Evolutionary conservation across 345 rosid genomes (phyloP).

Genomic region (Noccaea bulbosa): DNA sequence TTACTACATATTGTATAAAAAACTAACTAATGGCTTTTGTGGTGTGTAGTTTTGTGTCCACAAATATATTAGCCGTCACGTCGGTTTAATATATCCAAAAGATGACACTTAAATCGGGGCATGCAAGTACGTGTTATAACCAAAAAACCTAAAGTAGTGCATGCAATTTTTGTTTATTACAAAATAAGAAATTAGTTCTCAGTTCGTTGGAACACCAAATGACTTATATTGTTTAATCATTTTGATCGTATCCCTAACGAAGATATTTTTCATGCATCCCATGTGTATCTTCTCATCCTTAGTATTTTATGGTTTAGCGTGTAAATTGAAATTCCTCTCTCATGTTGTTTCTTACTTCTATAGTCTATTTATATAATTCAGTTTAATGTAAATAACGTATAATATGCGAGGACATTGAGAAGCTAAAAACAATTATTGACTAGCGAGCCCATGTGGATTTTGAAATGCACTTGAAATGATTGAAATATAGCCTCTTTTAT

Average conservation of each 20-base stretch:
- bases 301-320: slow-evolving; percentile 11
- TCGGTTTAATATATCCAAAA: slow-evolving; percentile 42
- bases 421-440: too few species aligned
- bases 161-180: slow-evolving; percentile 41
- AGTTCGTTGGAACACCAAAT: slow-evolving; percentile 33
- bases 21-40: slow-evolving; percentile 4
- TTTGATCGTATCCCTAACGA: slow-evolving; percentile 34
- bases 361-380: too few species aligned
- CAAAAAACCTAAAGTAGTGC: slow-evolving; percentile 20
- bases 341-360: slow-evolving; percentile 7
- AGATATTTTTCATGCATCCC: slow-evolving; percentile 27
- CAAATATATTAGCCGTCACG: slow-evolving; percentile 38
- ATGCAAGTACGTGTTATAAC: slow-evolving; percentile 40
- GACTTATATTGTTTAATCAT: slow-evolving; percentile 17
- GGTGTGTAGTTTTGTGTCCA: slow-evolving; percentile 36
- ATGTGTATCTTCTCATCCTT: slow-evolving; percentile 28
- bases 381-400: too few species aligned
- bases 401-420: too few species aligned
- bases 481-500: neutral
- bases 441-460: too few species aligned
- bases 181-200: slow-evolving; percentile 41
- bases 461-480: slow-evolving; percentile 15
- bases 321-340: neutral
- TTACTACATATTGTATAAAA: neutral
- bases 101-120: slow-evolving; percentile 37